A percentile compares a stretch with the other conserved stretches of the same genome.
Conservation (phyloP, 2,329 filamentous ascomycete species). For the Penicillium sp. region DNA sequence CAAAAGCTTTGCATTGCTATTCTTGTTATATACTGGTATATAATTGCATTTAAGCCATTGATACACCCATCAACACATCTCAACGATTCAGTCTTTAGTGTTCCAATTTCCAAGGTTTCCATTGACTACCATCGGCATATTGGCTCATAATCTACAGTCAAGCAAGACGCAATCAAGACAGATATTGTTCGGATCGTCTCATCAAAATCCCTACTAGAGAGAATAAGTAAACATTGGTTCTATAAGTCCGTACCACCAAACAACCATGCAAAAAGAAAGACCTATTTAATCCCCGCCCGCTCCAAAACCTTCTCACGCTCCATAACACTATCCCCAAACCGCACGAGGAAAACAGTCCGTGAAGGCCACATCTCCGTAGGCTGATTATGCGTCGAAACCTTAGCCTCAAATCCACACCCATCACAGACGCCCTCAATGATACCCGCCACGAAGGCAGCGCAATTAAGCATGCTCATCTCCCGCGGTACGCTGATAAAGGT, state of each 20-base stretch:
- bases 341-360: conserved; percentile 92
- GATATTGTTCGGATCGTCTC: no score
- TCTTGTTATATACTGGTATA: not conserved
- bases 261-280: not conserved
- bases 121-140: no score
- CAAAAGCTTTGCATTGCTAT: not conserved
- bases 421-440: conserved; percentile 96
- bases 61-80: not conserved
- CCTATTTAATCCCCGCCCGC: conserved; percentile 53
- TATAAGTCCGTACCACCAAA: not conserved
- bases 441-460: conserved; percentile 90
- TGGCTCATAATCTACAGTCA: no score
- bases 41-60: not conserved
- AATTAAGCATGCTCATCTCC: conserved; percentile 96
- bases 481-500: conserved; percentile 88
- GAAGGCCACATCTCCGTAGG: conserved; percentile 85
- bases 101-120: no score
- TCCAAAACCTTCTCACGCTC: conserved; percentile 84
- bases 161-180: no score
- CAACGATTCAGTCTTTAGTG: not conserved
- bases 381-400: conserved; percentile 83
- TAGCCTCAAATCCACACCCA: conserved; percentile 82
- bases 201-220: no score
- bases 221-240: not conserved
- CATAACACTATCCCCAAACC: conserved; percentile 86